Conservation (phyloP, 2,329 filamentous ascomycete genomes). For the Trichophyton simii region DNA sequence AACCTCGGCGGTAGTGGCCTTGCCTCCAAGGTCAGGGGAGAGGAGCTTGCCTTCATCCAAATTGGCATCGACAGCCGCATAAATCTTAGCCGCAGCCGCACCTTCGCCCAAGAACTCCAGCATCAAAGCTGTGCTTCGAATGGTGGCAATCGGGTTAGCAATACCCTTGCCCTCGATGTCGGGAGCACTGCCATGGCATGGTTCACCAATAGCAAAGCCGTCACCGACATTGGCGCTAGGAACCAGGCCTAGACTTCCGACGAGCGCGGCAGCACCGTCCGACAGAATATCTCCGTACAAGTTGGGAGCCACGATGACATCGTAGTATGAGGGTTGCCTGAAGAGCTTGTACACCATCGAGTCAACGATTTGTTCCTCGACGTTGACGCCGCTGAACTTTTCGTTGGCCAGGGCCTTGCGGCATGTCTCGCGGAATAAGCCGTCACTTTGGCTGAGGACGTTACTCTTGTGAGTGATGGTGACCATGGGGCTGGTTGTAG, state of each 20-base stretch:
- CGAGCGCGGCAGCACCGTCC: constrained; percentile 85
- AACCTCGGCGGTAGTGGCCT: constrained; percentile 73
- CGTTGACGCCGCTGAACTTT: constrained; percentile 49
- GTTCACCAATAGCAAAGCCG: constrained; percentile 90
- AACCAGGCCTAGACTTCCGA: constrained; percentile 82
- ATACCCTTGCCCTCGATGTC: constrained; percentile 90
- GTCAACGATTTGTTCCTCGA: constrained; percentile 98
- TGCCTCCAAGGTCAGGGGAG: constrained; percentile 82
- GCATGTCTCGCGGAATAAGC: constrained; percentile 75
- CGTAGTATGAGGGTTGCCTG: constrained; percentile 87
- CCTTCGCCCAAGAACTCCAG: constrained; percentile 88
- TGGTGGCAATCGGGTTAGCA: constrained; percentile 90
- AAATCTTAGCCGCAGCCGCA: constrained; percentile 75
- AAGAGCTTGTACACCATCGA: constrained; percentile 99
- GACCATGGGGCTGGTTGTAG: constrained; percentile 48
- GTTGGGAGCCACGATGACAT: constrained; percentile 95
- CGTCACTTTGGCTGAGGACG: constrained; percentile 90
- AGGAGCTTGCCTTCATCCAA: constrained; percentile 70
- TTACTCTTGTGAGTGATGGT: constrained; percentile 99
- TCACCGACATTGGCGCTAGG: constrained; percentile 92
- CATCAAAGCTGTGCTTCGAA: constrained; percentile 86
- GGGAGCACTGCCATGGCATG: constrained; percentile 89
- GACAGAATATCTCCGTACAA: constrained; percentile 95
- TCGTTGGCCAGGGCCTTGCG: constrained; percentile 56
- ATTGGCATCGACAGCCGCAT: constrained; percentile 81